Percentiles rank a stretch among this genome's conserved stretches.
Conservation (phyloP, 2,329 filamentous ascomycete species). For the Gnomoniopsis sp. region DNA sequence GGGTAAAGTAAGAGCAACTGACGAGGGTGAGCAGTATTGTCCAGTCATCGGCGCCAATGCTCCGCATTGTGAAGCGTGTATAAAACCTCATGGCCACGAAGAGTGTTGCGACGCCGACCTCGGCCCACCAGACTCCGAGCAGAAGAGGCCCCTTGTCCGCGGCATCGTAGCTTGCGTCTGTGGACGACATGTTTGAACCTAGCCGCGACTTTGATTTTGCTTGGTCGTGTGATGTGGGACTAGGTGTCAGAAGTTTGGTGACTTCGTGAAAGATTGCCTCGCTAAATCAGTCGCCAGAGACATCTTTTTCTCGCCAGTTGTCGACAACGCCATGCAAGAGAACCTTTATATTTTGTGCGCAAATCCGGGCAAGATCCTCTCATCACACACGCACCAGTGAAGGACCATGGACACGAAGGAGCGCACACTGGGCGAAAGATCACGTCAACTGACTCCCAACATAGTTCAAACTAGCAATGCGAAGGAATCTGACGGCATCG, state of each 20-base stretch:
- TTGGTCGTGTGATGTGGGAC: background rate
- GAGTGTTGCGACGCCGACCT: background rate
- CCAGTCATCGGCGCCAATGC: background rate
- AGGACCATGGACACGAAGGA: background rate
- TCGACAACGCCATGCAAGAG: background rate
- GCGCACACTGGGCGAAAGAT: background rate
- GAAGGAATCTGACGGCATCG: background rate
- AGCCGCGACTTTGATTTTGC: background rate
- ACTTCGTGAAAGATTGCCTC: background rate
- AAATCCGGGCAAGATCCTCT: background rate
- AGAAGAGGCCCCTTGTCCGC: background rate
- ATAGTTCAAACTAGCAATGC: background rate
- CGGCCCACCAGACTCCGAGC: background rate
- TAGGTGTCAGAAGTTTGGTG: background rate
- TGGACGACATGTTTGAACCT: background rate
- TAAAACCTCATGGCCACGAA: background rate
- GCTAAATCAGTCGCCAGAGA: background rate
- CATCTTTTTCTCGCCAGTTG: background rate
- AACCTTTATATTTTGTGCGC: background rate
- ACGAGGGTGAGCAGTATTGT: background rate
- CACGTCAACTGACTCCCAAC: background rate
- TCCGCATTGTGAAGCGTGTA: background rate
- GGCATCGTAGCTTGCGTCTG: background rate
- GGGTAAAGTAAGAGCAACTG: background rate
- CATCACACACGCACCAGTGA: background rate